A percentile compares a stretch with the other conserved stretches of the same genome.
These are phyloP conservation scores for Kwoniella sp. DNA, from an alignment of 768 basidiomycete species.

Conservation along the genomic window DNA sequence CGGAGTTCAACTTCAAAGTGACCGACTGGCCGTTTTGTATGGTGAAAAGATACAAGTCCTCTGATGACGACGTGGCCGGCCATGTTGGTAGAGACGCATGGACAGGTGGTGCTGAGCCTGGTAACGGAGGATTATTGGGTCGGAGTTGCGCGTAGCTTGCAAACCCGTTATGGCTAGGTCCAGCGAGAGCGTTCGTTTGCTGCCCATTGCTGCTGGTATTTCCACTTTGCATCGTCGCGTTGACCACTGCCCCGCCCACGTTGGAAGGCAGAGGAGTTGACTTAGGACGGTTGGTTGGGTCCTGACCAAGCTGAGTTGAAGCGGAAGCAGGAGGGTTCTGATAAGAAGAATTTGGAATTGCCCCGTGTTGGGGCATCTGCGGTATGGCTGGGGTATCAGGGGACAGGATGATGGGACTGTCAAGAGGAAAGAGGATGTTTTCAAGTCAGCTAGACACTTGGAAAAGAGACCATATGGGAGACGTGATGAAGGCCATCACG, in stretches of 20 bases:
- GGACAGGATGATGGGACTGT: slow-evolving; percentile 15
- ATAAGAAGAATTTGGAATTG: not conserved
- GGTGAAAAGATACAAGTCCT: not conserved
- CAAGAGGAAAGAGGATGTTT: not conserved
- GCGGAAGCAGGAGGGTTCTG: not conserved
- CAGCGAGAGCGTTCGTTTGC: not conserved
- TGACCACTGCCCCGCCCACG: not conserved
- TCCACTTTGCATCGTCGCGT: not conserved
- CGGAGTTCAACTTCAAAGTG: not conserved
- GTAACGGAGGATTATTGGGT: not conserved
- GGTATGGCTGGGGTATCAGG: slow-evolving; percentile 5
- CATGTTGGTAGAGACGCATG: not conserved
- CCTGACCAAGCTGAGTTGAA: not conserved
- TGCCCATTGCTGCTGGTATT: not conserved
- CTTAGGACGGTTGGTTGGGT: not conserved
- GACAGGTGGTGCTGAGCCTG: not conserved
- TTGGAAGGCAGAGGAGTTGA: not conserved
- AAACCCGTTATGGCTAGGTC: not conserved
- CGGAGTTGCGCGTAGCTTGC: not conserved
- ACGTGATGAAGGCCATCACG: too few species aligned
- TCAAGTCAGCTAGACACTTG: slow-evolving; percentile 5
- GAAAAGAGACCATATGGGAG: too few species aligned
- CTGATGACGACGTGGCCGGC: not conserved
- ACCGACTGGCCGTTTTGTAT: too few species aligned
- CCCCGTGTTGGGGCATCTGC: not conserved